A percentile compares a stretch with the other conserved stretches of the same genome.
Conservation (phyloP, 306 rosid genomes). For the Canavalia ensiformis region DNA sequence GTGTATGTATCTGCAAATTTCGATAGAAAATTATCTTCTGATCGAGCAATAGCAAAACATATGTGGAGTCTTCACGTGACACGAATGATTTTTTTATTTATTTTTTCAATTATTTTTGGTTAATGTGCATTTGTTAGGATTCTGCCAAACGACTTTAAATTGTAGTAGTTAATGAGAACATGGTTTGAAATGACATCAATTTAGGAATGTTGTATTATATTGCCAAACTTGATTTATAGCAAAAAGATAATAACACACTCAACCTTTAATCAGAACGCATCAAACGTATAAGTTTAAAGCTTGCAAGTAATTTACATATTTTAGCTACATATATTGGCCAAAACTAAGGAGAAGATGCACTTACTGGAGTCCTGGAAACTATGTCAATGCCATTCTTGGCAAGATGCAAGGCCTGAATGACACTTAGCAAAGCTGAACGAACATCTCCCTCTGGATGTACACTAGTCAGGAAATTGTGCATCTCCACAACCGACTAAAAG, state of each 20-base stretch:
- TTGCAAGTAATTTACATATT: not conserved
- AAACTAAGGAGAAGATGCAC: constrained; percentile 49
- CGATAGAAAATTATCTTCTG: constrained; percentile 4
- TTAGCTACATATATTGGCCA: constrained; percentile 22
- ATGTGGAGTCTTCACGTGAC: not conserved
- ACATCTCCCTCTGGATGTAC: constrained; percentile 76
- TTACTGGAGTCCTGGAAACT: constrained; percentile 77
- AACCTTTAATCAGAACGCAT: not conserved
- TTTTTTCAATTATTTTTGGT: not conserved
- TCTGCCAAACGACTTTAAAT: not conserved
- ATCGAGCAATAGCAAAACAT: not conserved
- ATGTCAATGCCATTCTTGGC: constrained; percentile 78
- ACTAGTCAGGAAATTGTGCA: constrained; percentile 85
- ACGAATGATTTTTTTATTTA: not conserved
- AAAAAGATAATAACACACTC: not conserved
- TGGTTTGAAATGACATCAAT: constrained; percentile 6
- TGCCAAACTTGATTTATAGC: constrained; percentile 14
- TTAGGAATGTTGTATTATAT: not conserved
- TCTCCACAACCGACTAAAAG: constrained; percentile 71
- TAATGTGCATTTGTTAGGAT: constrained; percentile 7
- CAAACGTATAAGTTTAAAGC: constrained; percentile 29
- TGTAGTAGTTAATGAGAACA: not conserved
- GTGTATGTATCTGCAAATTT: constrained; percentile 73
- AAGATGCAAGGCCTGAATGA: constrained; percentile 74
- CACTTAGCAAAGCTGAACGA: constrained; percentile 75